phyloP scores from a whole-genome alignment of 2,329 filamentous ascomycete genomes.

The Orbilia ellipsospora region DNA sequence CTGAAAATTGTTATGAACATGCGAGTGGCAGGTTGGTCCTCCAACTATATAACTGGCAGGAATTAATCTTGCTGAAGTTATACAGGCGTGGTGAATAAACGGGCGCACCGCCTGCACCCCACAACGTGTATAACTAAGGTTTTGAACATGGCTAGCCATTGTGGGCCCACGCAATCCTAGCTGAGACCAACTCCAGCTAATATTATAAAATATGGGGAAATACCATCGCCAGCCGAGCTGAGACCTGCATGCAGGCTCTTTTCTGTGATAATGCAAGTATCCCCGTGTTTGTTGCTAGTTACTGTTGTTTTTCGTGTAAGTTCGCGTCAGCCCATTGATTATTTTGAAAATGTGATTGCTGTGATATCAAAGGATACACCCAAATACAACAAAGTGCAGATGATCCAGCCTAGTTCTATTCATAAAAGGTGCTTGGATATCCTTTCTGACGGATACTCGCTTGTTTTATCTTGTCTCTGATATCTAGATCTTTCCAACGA shows the following conservation, averaged over 20 bases:
- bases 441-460: no score
- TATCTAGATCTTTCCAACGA: no score
- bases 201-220: slow-evolving; percentile 3
- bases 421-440: no score
- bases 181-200: no score
- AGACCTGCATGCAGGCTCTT: no score
- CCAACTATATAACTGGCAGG: slow-evolving; percentile 1
- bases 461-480: no score
- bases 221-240: background rate
- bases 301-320: no score
- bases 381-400: background rate
- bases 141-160: background rate
- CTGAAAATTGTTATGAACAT: background rate
- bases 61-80: background rate
- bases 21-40: slow-evolving; percentile 14
- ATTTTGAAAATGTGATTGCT: slow-evolving; percentile 6
- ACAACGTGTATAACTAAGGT: background rate
- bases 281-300: background rate
- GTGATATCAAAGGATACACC: background rate
- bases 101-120: background rate
- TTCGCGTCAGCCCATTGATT: slow-evolving; percentile 1
- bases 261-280: background rate
- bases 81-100: slow-evolving; percentile 1
- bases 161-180: background rate
- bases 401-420: no score